Evolutionary conservation across 202 grass and related monocot species (phyloP).

Genomic region (Bolboschoenoplectus hybrid): DNA sequence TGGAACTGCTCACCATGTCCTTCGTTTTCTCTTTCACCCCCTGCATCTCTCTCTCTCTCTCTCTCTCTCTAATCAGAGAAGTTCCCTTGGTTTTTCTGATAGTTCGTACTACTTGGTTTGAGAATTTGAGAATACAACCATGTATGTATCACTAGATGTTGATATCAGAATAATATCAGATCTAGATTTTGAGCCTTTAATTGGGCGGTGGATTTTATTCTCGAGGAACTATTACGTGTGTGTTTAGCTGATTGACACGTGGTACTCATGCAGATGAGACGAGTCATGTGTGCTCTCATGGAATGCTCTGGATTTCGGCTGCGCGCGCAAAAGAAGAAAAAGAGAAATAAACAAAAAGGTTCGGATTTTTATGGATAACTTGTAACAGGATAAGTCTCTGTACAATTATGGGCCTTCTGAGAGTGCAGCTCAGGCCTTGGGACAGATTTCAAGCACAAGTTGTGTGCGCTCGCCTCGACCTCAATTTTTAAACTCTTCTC

Average conservation of each 20-base stretch:
- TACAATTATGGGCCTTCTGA: not conserved
- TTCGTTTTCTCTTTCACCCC: constrained; percentile 56
- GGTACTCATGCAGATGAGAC: not conserved
- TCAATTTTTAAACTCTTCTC: not conserved
- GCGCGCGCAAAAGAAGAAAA: not conserved
- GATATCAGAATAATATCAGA: not conserved
- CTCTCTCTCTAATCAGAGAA: not conserved
- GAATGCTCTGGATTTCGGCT: not conserved
- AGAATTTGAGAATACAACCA: not conserved
- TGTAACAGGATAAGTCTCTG: not conserved
- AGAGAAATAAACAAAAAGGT: not conserved
- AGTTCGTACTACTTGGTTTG: not conserved
- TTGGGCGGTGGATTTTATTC: not conserved
- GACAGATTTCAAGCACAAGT: not conserved
- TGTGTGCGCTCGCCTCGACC: not conserved
- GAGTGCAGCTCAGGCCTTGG: not conserved
- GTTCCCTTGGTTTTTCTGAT: not conserved
- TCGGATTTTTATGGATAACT: not conserved
- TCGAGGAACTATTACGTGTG: not conserved
- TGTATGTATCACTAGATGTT: not conserved
- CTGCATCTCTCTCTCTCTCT: constrained; percentile 46
- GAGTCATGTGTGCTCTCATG: not conserved
- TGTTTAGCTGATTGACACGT: constrained; percentile 21
- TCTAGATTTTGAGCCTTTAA: not conserved
- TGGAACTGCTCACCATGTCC: constrained; percentile 52